These are phyloP conservation scores for Starmerella tilneyi DNA, from an alignment of 805 yeast species.

Conservation along the genomic window DNA sequence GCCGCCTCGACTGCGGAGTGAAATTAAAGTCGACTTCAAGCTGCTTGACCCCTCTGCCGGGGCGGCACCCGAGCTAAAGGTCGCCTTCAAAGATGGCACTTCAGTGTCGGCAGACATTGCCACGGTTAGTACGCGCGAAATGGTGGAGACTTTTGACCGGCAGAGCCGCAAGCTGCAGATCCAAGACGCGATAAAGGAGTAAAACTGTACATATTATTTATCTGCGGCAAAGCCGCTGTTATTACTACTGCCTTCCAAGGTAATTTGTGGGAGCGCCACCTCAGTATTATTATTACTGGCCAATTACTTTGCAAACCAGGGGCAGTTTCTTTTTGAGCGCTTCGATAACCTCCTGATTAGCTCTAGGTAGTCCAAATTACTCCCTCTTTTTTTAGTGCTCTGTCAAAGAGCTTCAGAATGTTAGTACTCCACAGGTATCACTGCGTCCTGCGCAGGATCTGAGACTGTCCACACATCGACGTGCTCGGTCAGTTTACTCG, in stretches of 20 bases:
- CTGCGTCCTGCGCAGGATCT: conserved; percentile 10
- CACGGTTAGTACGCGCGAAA: conserved; percentile 45
- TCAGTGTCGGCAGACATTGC: conserved; percentile 59
- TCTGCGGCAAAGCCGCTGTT: too few relatives aligned
- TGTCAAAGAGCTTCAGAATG: too few relatives aligned
- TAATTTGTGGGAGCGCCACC: too few relatives aligned
- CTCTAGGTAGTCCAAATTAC: too few relatives aligned
- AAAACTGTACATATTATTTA: neutral
- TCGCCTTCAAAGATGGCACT: conserved; percentile 72
- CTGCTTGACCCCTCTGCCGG: conserved; percentile 40
- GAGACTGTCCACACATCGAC: conserved; percentile 16
- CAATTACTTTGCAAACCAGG: too few relatives aligned
- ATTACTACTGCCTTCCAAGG: neutral
- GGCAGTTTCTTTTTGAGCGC: too few relatives aligned
- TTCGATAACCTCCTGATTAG: too few relatives aligned
- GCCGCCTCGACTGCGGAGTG: conserved; percentile 60
- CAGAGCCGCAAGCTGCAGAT: conserved; percentile 72
- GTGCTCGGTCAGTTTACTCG: neutral
- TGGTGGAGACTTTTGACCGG: conserved; percentile 58
- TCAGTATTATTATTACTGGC: too few relatives aligned
- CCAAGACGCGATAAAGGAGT: conserved; percentile 39
- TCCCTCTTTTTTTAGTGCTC: too few relatives aligned
- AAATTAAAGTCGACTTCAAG: conserved; percentile 54
- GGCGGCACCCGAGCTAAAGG: conserved; percentile 54
- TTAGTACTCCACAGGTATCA: conserved; percentile 12